Evolutionary conservation across 208 protist genomes (phyloP), one percentile per base, ranked within the genome.

Genomic region (Acanthamoeba castellanii): DNA sequence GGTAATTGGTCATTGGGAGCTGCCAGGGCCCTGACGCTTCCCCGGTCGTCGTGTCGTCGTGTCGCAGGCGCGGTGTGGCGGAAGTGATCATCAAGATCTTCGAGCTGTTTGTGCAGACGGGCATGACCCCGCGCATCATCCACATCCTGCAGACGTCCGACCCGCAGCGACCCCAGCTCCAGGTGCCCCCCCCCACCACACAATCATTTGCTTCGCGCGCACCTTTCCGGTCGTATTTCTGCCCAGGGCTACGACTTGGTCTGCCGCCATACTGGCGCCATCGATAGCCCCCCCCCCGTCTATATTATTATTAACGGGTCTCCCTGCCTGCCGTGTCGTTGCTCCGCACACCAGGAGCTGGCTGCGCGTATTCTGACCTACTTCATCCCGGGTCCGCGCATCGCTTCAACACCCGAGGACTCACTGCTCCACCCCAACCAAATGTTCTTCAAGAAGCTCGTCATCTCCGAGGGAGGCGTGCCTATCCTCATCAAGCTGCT

Each of bases 401-500:
- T 92, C 13, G 87, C 87, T 14, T 92, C 87, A 3, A 92, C 87
- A 7, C 87, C 87, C 18, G 87, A 61, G 34, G 68, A 92, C 68
- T 92, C 87, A 34, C 20, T 72, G 59, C 57, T 81, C 42, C 87
- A 92, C 25, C 87, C 87, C 2, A 57, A 45, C 64, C 64, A 72
- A 52, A 92, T 92, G 87, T 92, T 81, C 34, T 92, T 81, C 87
- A 92, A 92, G 20, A 92, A 92, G 42, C 68, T 92, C 13, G 68
- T 92, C 47, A 92, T 92, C 37, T 81, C 68, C 34, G 87, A 92
- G 68, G 87, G 87, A 4, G 87, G 55, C 47, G 87, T 92, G 3
- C 87, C 68, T 2, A 30, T 55, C 27, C 59, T 92, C 34, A 45
- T 92, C 25, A 92, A 92, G 64, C 87, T 72, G 22, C 34, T 92